Evolutionary conservation across 108 stramenopile species (phyloP), one percentile per base, ranked within the genome.

Genomic region (Pseudonitzschia delicatissima): DNA sequence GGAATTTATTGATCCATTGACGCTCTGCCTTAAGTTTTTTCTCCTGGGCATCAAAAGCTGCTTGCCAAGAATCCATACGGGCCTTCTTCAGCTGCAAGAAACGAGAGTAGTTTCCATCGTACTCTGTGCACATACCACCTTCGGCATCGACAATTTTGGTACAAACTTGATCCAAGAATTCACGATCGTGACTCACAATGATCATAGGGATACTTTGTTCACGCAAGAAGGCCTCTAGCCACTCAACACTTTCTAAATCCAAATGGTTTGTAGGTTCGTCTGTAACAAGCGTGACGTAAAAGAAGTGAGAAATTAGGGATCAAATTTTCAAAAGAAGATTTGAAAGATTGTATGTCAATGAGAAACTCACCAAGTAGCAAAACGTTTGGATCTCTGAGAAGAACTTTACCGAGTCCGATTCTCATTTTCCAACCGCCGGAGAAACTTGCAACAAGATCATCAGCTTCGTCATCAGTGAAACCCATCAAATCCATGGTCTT

Each of bases 361-460:
- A n/a, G n/a, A n/a, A n/a, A 37, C 66, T 73, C 58, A 73, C 95
- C 94, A 51, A 98, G 73, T 8, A 98, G 73, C 5, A 99, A 77
- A 31, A 99, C 81, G 66, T 98, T 95, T 9, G 98, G 97, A 61
- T 96, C 94, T 63, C 88, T 66, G 12, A 96, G 77, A 66, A 99
- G 59, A 5, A 98, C 96, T 75, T 97, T 98, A 32, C 96, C 98
- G 34, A 99, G 82, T n/a, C 96, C 98, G 61, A 97, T 96, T 33
- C 98, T 74, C 98, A 99, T 99, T 57, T 96, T 97, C 98, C 98
- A 99, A 0, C 98, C 98, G 18, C 98, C 98, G 7, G 86, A 88
- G 69, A 98, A 98, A 68, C 87, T 86, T 7, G 81, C 78, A n/a
- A 98, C 96, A 2, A 78, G 71, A 67, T 83, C 85, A 23, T 90